Percentiles rank a stretch among this genome's conserved stretches.
phyloP scores from a whole-genome alignment of 108 stramenopile genomes.

The Skeletonema potamos region DNA sequence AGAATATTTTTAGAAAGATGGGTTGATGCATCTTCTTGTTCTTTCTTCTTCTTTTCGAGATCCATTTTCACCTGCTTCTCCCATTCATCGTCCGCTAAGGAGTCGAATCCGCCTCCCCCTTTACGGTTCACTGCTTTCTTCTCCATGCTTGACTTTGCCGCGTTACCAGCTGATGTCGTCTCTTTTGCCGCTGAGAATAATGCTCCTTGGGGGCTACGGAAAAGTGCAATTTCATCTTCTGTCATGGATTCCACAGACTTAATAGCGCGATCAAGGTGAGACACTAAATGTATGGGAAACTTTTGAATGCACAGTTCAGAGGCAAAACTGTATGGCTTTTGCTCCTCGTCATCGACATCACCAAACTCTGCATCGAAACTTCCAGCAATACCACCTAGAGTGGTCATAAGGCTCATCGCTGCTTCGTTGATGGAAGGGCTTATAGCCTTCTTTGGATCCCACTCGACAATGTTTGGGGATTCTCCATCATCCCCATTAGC shows the following conservation, averaged over 20 bases:
- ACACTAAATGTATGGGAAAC: conserved; percentile 30
- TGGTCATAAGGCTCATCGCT: conserved; percentile 56
- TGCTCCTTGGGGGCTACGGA: conserved; percentile 30
- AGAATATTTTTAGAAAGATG: conserved; percentile 17
- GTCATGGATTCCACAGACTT: conserved; percentile 34
- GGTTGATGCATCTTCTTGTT: conserved; percentile 1
- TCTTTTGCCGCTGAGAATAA: conserved; percentile 22
- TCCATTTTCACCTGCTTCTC: conserved; percentile 85
- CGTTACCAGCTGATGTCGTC: neutral
- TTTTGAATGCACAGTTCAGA: conserved; percentile 39
- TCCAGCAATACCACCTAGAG: conserved; percentile 63
- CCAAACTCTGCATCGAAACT: conserved; percentile 51
- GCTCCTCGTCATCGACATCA: conserved; percentile 59
- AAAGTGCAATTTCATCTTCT: conserved; percentile 39
- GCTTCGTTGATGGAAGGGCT: conserved; percentile 54
- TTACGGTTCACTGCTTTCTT: conserved; percentile 50
- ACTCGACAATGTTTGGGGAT: neutral
- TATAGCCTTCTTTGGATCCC: conserved; percentile 11
- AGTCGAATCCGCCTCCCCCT: conserved; percentile 43
- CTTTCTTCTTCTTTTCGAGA: conserved; percentile 66
- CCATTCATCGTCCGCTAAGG: conserved; percentile 86
- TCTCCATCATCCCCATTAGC: conserved; percentile 8
- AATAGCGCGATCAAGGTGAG: conserved; percentile 12
- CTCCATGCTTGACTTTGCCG: conserved; percentile 8
- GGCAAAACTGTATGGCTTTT: conserved; percentile 61